These are phyloP conservation scores for Lantana camara DNA, from an alignment of 257 asterid species.

Conservation along the genomic window DNA sequence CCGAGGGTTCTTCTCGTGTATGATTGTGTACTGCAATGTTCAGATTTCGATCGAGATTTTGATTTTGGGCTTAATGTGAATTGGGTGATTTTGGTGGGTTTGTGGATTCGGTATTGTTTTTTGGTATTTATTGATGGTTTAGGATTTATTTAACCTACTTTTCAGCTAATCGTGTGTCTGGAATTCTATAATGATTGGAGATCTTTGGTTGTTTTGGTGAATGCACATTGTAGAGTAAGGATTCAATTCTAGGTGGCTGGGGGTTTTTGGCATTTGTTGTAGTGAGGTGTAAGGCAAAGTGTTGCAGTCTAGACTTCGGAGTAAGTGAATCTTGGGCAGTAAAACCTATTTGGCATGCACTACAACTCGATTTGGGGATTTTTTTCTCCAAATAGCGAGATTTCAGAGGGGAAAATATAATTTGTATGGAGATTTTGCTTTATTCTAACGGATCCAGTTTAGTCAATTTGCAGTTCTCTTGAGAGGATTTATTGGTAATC, in stretches of 20 bases:
- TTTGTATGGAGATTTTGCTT: not conserved
- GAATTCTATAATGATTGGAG: not conserved
- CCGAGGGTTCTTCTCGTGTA: not conserved
- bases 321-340: not conserved
- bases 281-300: not conserved
- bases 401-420: not conserved
- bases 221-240: slow-evolving; percentile 18
- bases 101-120: not conserved
- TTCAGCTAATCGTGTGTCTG: not conserved
- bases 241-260: not conserved
- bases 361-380: not conserved
- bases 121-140: slow-evolving; percentile 1
- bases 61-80: not conserved
- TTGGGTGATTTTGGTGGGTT: not conserved
- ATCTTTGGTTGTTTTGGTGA: not conserved
- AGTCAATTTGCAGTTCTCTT: no score
- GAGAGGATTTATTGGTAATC: no score
- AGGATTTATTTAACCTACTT: not conserved
- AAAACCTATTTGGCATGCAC: not conserved
- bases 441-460: no score
- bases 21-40: not conserved
- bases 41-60: not conserved
- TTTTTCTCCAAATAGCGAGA: no score
- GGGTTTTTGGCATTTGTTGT: not conserved
- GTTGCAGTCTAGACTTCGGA: not conserved